Conservation (phyloP, 169 alveolate species). For the Plasmodium adleri region DNA sequence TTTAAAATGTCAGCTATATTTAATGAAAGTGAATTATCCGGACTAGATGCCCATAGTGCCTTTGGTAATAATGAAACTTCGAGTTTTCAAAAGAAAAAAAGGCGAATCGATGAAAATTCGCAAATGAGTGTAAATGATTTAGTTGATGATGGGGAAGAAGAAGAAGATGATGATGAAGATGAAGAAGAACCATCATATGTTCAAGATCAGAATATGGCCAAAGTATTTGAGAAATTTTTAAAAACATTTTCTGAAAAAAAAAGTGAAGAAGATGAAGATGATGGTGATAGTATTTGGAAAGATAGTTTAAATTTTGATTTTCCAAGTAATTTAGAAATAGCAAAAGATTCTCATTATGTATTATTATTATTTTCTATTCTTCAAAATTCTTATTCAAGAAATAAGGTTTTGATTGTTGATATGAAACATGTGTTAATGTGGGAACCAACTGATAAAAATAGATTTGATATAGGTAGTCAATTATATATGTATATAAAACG, state of each 20-base stretch:
- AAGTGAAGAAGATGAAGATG: constrained; percentile 78
- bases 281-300: constrained; percentile 63
- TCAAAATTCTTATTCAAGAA: constrained; percentile 76
- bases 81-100: constrained; percentile 39
- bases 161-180: constrained; percentile 65
- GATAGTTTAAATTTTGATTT: constrained; percentile 72
- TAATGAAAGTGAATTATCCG: constrained; percentile 66
- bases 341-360: constrained; percentile 74
- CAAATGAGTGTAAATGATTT: constrained; percentile 13
- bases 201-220: constrained; percentile 86
- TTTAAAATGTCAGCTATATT: constrained; percentile 48
- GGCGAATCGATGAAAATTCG: constrained; percentile 35
- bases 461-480: constrained; percentile 81
- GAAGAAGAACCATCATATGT: constrained; percentile 85
- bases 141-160: constrained; percentile 21
- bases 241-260: constrained; percentile 76
- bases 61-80: constrained; percentile 45
- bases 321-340: constrained; percentile 79
- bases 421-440: constrained; percentile 83
- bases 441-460: constrained; percentile 80
- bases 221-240: constrained; percentile 83
- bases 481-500: constrained; percentile 83
- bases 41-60: constrained; percentile 64
- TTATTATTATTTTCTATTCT: constrained; percentile 54
- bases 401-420: constrained; percentile 83